Percentiles rank a stretch among this genome's conserved stretches.
These are phyloP conservation scores for Vanrija sp. DNA, from an alignment of 1,284 basidiomycete species.

Conservation along the genomic window DNA sequence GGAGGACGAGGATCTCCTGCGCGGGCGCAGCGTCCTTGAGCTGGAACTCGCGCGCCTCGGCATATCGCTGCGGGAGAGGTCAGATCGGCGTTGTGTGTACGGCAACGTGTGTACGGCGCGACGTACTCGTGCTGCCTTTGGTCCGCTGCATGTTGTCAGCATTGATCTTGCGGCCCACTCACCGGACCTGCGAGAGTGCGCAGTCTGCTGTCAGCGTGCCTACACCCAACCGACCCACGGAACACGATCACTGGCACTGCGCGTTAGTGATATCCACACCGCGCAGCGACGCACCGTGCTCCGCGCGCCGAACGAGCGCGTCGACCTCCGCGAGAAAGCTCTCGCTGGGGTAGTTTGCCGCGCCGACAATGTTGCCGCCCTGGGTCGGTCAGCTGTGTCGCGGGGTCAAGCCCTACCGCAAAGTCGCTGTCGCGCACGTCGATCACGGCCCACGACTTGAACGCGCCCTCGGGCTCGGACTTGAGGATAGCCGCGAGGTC, in stretches of 20 bases:
- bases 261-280: neutral
- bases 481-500: conserved; percentile 46
- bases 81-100: neutral
- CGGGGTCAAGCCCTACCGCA: conserved; percentile 19
- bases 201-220: conserved; percentile 32
- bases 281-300: conserved; percentile 29
- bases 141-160: conserved; percentile 31
- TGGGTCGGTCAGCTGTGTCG: conserved; percentile 12
- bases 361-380: conserved; percentile 49
- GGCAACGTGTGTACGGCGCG: too few species aligned
- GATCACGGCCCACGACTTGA: conserved; percentile 40
- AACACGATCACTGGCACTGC: conserved; percentile 46
- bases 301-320: conserved; percentile 36
- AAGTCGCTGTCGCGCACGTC: conserved; percentile 49
- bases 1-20: conserved; percentile 47
- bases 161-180: conserved; percentile 1
- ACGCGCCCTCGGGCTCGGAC: conserved; percentile 22
- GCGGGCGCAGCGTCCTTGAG: conserved; percentile 19
- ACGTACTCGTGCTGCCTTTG: conserved; percentile 46
- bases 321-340: conserved; percentile 35
- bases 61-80: conserved; percentile 36
- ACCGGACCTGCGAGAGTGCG: conserved; percentile 46
- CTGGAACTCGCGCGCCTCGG: conserved; percentile 33
- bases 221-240: conserved; percentile 27
- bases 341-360: conserved; percentile 43